Evolutionary conservation across 83 land plant species (phyloP).

Genomic region (Diphasiastrum complanatum): DNA sequence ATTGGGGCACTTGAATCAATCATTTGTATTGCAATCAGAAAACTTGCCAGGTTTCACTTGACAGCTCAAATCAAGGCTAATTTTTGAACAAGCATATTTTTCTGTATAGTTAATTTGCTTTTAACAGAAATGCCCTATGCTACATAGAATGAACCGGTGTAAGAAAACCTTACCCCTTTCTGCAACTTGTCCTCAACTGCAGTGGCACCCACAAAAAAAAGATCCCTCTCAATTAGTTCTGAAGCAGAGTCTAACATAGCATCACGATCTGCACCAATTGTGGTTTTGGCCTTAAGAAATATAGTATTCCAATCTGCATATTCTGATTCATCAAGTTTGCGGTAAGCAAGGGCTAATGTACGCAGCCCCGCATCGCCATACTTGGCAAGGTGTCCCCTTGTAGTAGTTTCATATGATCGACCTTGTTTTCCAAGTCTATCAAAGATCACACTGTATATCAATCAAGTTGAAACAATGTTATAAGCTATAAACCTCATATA

Average conservation of each 20-base stretch:
- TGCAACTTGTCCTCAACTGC: slow-evolving; percentile 95
- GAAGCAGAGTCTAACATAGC: slow-evolving; percentile 48
- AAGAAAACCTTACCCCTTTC: slow-evolving; percentile 81
- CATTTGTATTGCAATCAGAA: too few relatives aligned
- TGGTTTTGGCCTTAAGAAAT: slow-evolving; percentile 57
- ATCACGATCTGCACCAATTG: slow-evolving; percentile 68
- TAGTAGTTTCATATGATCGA: slow-evolving; percentile 42
- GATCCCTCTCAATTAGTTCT: slow-evolving; percentile 68
- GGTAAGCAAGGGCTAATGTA: slow-evolving; percentile 76
- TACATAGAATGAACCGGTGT: too few relatives aligned
- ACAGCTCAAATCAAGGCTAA: too few relatives aligned
- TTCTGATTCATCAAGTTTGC: slow-evolving; percentile 54
- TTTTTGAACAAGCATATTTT: too few relatives aligned
- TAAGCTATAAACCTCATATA: too few relatives aligned
- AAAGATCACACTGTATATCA: slow-evolving; percentile 58
- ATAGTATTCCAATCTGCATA: slow-evolving; percentile 61
- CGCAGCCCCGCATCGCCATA: slow-evolving; percentile 87
- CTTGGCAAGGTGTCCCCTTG: slow-evolving; percentile 59
- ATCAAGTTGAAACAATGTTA: too few relatives aligned
- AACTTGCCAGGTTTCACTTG: too few relatives aligned
- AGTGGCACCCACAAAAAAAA: slow-evolving; percentile 86
- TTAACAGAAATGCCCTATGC: too few relatives aligned
- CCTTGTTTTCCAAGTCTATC: slow-evolving; percentile 63
- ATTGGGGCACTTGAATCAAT: too few relatives aligned
- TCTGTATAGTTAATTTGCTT: too few relatives aligned